Evolutionary conservation across 768 basidiomycete species (phyloP).

Genomic region (Termitomyces sp.): DNA sequence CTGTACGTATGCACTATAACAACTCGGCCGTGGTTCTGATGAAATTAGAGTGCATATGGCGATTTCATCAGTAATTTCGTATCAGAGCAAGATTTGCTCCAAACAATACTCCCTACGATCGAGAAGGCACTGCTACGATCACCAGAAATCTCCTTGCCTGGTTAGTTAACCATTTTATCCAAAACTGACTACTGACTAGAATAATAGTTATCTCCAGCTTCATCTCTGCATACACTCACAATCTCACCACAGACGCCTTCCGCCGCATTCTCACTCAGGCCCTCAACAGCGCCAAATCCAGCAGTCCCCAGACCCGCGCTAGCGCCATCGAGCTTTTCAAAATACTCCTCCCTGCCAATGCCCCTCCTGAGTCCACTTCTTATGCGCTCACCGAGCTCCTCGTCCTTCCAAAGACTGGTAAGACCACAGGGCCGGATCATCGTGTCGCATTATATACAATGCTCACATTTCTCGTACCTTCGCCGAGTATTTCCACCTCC

Average conservation of each 20-base stretch:
- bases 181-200: background rate
- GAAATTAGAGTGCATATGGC: constrained; percentile 41
- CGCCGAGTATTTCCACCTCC: constrained; percentile 28
- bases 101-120: constrained; percentile 58
- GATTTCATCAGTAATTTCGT: constrained; percentile 58
- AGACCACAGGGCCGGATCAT: constrained; percentile 85
- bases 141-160: constrained; percentile 68
- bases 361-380: constrained; percentile 30
- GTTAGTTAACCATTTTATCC: constrained; percentile 29
- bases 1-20: constrained; percentile 32
- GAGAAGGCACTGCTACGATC: constrained; percentile 80
- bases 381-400: constrained; percentile 60
- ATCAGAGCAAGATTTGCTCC: constrained; percentile 41
- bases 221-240: constrained; percentile 45
- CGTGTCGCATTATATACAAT: constrained; percentile 77
- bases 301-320: constrained; percentile 52
- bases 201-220: constrained; percentile 52
- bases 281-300: constrained; percentile 70
- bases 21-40: background rate
- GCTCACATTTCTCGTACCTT: constrained; percentile 50
- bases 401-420: constrained; percentile 72
- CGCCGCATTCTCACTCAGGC: constrained; percentile 50
- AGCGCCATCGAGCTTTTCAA: constrained; percentile 57
- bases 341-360: constrained; percentile 29
- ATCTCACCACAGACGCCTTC: constrained; percentile 42